A percentile compares a stretch with the other conserved stretches of the same genome.
Evolutionary conservation across 345 rosid species (phyloP).

Genomic region (Camelina hispida): DNA sequence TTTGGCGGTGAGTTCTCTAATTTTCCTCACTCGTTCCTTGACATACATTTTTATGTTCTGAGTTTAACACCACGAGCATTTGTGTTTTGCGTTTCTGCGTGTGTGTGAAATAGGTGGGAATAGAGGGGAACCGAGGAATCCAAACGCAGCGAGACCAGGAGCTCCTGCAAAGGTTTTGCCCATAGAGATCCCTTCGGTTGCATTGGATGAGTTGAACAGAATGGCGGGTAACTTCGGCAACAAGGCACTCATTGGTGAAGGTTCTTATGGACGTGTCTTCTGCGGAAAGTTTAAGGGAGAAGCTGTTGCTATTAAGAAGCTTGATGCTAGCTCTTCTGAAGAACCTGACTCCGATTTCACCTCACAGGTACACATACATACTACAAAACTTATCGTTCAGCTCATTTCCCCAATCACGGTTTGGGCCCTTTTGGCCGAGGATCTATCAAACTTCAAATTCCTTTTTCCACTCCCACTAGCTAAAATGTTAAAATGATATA

Average conservation of each 20-base stretch:
- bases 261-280: constrained; percentile 97
- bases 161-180: constrained; percentile 79
- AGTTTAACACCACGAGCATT: constrained; percentile 23
- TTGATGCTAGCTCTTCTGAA: constrained; percentile 74
- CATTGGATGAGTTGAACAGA: constrained; percentile 72
- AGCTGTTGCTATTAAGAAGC: constrained; percentile 83
- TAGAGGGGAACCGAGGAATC: constrained; percentile 76
- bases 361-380: constrained; percentile 63
- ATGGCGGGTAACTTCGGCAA: constrained; percentile 69
- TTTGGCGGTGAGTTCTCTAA: constrained; percentile 44
- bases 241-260: constrained; percentile 93
- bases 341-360: constrained; percentile 87
- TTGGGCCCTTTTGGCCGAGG: neutral
- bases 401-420: neutral
- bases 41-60: neutral
- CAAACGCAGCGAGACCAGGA: constrained; percentile 62
- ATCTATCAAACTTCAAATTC: neutral
- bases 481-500: neutral
- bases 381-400: neutral
- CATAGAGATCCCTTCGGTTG: constrained; percentile 69
- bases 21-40: neutral
- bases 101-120: constrained; percentile 46
- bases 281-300: constrained; percentile 59
- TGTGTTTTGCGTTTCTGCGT: constrained; percentile 23
- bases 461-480: neutral